Base-by-base conservation (phyloP, 2,329 filamentous ascomycete species). In the Endoconidiophora polonica region DNA sequence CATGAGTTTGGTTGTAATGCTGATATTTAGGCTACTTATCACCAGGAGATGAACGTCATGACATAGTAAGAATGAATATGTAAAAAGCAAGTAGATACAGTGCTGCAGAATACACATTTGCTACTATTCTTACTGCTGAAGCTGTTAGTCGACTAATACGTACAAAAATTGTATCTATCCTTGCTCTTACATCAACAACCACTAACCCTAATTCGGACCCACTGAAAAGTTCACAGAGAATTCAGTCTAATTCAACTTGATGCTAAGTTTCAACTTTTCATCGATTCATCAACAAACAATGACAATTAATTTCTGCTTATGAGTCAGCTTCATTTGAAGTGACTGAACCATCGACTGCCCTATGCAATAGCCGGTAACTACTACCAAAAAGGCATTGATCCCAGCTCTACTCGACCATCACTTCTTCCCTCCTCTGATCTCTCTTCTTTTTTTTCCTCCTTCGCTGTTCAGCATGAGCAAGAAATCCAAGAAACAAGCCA, bases 1-100 rank as follows among this genome's bases (percentile, higher is more conserved):
- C 56, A 52, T 3, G 68, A 71, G 52, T 65, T 74, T 57, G 59
- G 58, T 3, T 7, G 44, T 4, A 22, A 43, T 18, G 24, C 5
- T 7, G 14, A 16, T 41, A 33, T 3, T 33, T 33, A 9, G 29
- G 29, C 29, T 12, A 18, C 16, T 18, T 18, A 33, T 33, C 7
- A 33, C 29, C 2, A 12, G 12, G 29, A 33, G 12, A 33, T 33
- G 12, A 10, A 33, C 16, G 16, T 14, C 39, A 22, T 18, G 18
- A 39, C 16, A 50, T 16, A 18, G 7, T 26, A n/a, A 20, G n/a
- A 26, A 46, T 14, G 6, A 46, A 18, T 18, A 18, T 18, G 16
- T 18, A 18, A 18, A 18, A 18, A 18, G 16, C 16, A 18, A 18
- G 16, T 18, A 18, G 16, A 18, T 18, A 18, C 16, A 18, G 16